Conservation (phyloP, 768 basidiomycete genomes). For the Rhizopogon rudus region DNA sequence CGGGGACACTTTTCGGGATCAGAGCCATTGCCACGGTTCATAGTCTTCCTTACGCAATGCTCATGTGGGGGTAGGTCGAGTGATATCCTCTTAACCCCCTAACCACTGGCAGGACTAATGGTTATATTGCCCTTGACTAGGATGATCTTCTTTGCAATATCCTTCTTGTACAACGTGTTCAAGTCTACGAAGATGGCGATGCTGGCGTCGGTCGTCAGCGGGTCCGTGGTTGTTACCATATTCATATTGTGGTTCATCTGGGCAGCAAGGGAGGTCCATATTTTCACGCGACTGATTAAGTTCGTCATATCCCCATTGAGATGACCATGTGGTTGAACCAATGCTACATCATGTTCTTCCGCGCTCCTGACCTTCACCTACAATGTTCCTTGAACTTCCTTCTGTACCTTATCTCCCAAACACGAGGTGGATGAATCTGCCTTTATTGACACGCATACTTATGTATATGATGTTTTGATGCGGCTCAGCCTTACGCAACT, state of each 20-base stretch:
- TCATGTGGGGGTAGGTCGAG: slow-evolving; percentile 47
- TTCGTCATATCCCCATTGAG: too few species aligned
- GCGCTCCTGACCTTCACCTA: too few species aligned
- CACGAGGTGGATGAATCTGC: too few species aligned
- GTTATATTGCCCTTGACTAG: not conserved
- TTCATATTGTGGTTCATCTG: slow-evolving; percentile 2
- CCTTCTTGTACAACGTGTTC: not conserved
- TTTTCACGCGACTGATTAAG: not conserved
- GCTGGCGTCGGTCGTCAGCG: not conserved
- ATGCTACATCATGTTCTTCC: too few species aligned
- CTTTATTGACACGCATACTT: too few species aligned
- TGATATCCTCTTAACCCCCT: not conserved
- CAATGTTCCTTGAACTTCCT: too few species aligned
- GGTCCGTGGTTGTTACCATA: not conserved
- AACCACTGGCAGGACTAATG: not conserved
- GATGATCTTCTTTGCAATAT: slow-evolving; percentile 5
- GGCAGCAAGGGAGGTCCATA: not conserved
- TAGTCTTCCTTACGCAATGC: slow-evolving; percentile 44
- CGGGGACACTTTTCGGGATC: slow-evolving; percentile 24
- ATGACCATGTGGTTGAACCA: too few species aligned
- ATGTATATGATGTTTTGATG: too few species aligned
- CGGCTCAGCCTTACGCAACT: too few species aligned
- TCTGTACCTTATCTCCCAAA: too few species aligned
- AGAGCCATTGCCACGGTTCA: slow-evolving; percentile 44
- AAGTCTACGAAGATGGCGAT: not conserved